Conservation (phyloP, 306 rosid species). For the Erythrophleum fordii region DNA sequence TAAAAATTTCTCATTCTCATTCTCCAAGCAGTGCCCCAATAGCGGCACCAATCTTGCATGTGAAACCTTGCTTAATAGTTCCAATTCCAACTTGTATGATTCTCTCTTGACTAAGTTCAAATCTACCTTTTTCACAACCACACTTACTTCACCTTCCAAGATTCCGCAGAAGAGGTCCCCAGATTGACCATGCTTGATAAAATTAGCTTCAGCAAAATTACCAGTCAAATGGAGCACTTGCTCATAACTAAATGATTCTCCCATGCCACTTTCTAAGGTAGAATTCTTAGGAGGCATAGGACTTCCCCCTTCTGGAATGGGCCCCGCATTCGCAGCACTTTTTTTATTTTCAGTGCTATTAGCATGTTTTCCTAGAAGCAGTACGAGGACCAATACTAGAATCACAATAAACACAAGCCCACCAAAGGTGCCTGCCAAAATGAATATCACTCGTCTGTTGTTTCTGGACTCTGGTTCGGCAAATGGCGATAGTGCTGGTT, state of each 20-base stretch:
- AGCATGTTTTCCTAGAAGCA: constrained; percentile 51
- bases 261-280: constrained; percentile 47
- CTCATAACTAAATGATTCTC: constrained; percentile 69
- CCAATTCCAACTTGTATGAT: constrained; percentile 64
- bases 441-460: constrained; percentile 56
- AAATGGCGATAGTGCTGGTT: constrained; percentile 6
- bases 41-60: constrained; percentile 82
- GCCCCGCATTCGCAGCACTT: constrained; percentile 57
- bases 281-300: constrained; percentile 60
- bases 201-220: constrained; percentile 69
- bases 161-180: constrained; percentile 77
- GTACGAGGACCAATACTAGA: constrained; percentile 55
- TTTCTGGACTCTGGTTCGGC: constrained; percentile 30
- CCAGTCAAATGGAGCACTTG: constrained; percentile 65
- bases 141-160: constrained; percentile 60
- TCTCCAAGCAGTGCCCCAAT: constrained; percentile 86
- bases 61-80: constrained; percentile 71
- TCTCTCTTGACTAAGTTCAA: constrained; percentile 55
- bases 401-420: constrained; percentile 72
- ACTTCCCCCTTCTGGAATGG: constrained; percentile 54
- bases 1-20: constrained; percentile 72
- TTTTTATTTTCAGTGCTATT: constrained; percentile 45
- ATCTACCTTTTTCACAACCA: constrained; percentile 79
- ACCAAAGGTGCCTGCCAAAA: constrained; percentile 77
- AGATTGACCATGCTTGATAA: constrained; percentile 87